Evolutionary conservation across 768 basidiomycete genomes (phyloP), one percentile per base, ranked within the genome.

Genomic region (Suillus clintonianus): DNA sequence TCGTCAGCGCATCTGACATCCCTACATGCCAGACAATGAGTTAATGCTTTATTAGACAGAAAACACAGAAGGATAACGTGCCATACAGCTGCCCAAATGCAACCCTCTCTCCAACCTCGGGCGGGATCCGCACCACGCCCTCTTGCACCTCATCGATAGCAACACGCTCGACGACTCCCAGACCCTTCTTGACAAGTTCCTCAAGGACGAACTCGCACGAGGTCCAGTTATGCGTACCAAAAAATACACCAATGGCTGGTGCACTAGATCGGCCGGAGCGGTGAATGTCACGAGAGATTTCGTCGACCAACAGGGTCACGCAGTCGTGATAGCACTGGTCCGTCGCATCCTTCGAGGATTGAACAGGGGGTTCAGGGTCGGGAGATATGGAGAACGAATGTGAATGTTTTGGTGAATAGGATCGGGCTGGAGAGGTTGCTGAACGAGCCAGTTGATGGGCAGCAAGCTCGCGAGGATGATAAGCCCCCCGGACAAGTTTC

Each of bases 401-500:
- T 14, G 19, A n/a, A 5, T 42, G 32, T 2, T 37, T 14, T 55
- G 54, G 17, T 19, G 15, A 11, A 17, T 22, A 27, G 10, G 56
- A 30, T 19, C 17, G 39, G 11, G 11, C 27, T 41, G 37, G 10
- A 0, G 63, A 50, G 1, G 78, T 77, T 13, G 67, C 54, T 11
- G 64, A 42, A 42, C 56, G 39, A 41, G 56, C 24, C 27, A 41
- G 11, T 17, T 57, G 56, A 41, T 73, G 82, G 2, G 86, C 86
- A 5, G 82, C 77, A 32, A 84, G 65, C 71, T 97, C 95, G 62
- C 91, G 85, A 0, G 86, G 82, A 70, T 95, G 93, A 75, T 98
- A 98, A 3, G 95, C 95, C 0, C 95, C 95, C 27, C 95, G 87
- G 36, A 97, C 95, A 55, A 98, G 89, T 76, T 97, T 98, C 61